Conservation (phyloP, 2,329 filamentous ascomycete species). For the Aureobasidium sp. region DNA sequence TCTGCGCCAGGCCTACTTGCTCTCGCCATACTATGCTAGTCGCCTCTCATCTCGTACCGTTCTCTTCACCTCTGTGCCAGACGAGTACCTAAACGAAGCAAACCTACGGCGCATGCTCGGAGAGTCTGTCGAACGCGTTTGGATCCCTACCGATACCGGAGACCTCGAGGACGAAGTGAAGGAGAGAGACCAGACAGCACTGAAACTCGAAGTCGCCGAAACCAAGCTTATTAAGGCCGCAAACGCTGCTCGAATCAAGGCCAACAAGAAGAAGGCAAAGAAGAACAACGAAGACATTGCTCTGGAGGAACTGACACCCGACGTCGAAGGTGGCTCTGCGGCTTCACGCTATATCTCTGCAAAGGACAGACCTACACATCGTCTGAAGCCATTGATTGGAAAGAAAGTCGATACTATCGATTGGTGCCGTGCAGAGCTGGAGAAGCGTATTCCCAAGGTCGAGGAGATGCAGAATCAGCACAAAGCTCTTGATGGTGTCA, state of each 20-base stretch:
- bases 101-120: constrained; percentile 75
- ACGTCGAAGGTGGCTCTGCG: constrained; percentile 59
- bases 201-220: constrained; percentile 78
- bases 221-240: constrained; percentile 73
- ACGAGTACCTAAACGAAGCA: constrained; percentile 66
- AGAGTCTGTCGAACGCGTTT: constrained; percentile 68
- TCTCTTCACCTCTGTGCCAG: constrained; percentile 77
- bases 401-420: constrained; percentile 93
- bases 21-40: constrained; percentile 73
- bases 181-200: constrained; percentile 68
- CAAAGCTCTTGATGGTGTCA: constrained; percentile 48
- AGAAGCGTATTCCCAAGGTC: constrained; percentile 63
- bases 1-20: constrained; percentile 80
- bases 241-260: constrained; percentile 62
- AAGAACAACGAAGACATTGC: constrained; percentile 51
- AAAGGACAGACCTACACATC: constrained; percentile 70
- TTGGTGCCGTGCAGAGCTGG: constrained; percentile 72
- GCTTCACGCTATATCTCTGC: constrained; percentile 65
- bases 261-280: constrained; percentile 56
- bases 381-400: constrained; percentile 60
- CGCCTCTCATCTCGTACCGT: constrained; percentile 86
- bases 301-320: constrained; percentile 43
- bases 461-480: constrained; percentile 60
- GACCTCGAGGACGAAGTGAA: constrained; percentile 73
- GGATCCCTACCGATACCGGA: constrained; percentile 70